Evolutionary conservation across 805 yeast species (phyloP).

Genomic region (Ascoidea rubescens): DNA sequence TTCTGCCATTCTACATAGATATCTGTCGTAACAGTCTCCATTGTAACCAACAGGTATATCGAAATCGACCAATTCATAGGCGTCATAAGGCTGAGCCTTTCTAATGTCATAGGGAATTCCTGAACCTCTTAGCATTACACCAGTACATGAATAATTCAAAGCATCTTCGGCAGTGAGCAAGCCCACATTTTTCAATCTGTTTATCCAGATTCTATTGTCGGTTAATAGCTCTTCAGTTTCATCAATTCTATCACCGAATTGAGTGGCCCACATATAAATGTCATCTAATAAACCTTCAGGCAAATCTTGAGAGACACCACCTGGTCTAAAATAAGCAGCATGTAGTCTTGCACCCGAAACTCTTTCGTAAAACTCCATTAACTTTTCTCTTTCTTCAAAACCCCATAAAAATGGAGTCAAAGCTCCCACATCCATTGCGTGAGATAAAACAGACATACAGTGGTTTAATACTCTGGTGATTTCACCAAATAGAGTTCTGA

Average conservation of each 20-base stretch:
- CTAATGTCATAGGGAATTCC: conserved; percentile 82
- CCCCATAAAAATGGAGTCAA: conserved; percentile 91
- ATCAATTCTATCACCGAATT: conserved; percentile 84
- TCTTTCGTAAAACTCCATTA: conserved; percentile 86
- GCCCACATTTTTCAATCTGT: conserved; percentile 73
- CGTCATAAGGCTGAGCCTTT: conserved; percentile 82
- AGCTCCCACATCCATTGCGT: conserved; percentile 93
- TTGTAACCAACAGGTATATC: conserved; percentile 77
- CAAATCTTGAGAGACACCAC: conserved; percentile 81
- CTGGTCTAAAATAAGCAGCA: conserved; percentile 81
- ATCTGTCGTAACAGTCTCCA: conserved; percentile 89
- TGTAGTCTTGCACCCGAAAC: conserved; percentile 86
- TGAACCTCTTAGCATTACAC: conserved; percentile 85
- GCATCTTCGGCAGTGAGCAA: conserved; percentile 79
- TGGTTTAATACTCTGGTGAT: conserved; percentile 76
- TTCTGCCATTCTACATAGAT: conserved; percentile 80
- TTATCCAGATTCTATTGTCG: conserved; percentile 87
- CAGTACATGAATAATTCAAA: conserved; percentile 63
- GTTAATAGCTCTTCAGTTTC: conserved; percentile 83
- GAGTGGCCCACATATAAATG: conserved; percentile 93
- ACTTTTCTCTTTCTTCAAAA: conserved; percentile 83
- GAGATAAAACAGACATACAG: conserved; percentile 74
- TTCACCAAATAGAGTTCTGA: conserved; percentile 77
- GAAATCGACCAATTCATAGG: conserved; percentile 74
- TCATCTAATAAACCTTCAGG: conserved; percentile 82